A percentile compares a stretch with the other conserved stretches of the same genome.
phyloP scores from a whole-genome alignment of 2,329 filamentous ascomycete species.

The Lecanosticta acicola region DNA sequence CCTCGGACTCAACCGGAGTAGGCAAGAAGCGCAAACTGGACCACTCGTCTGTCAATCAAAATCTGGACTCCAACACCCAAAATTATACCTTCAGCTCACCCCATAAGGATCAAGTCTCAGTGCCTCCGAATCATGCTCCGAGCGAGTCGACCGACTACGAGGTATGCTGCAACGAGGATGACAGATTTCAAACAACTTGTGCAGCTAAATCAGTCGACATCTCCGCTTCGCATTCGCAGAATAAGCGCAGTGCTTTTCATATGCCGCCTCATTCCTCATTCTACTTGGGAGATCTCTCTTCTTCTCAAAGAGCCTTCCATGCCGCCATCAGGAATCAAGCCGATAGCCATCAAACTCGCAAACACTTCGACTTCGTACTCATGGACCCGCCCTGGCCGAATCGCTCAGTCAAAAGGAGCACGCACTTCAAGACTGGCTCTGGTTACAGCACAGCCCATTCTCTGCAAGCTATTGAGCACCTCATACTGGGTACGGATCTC shows the following conservation, averaged over 20 bases:
- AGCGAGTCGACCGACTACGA: neutral
- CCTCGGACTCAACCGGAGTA: neutral
- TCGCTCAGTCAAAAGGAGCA: slow-evolving; percentile 59
- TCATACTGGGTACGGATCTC: slow-evolving; percentile 44
- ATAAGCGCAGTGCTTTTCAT: slow-evolving; percentile 13
- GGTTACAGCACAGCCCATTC: slow-evolving; percentile 39
- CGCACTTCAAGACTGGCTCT: slow-evolving; percentile 38
- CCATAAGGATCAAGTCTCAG: too few relatives aligned
- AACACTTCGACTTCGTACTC: slow-evolving; percentile 60
- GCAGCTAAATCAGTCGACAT: neutral
- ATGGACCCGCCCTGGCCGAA: slow-evolving; percentile 81
- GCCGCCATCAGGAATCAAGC: slow-evolving; percentile 34
- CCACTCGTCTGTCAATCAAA: neutral
- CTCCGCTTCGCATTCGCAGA: too few relatives aligned
- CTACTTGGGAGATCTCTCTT: slow-evolving; percentile 45
- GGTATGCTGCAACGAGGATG: neutral
- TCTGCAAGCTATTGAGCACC: slow-evolving; percentile 38
- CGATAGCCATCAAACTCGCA: slow-evolving; percentile 38
- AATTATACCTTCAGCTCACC: too few relatives aligned
- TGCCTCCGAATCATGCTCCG: too few relatives aligned
- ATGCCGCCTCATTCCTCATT: slow-evolving; percentile 48
- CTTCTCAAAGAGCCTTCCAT: slow-evolving; percentile 32
- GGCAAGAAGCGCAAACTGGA: slow-evolving; percentile 22
- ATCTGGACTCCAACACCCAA: neutral
- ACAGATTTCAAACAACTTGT: neutral